Evolutionary conservation across 345 rosid genomes (phyloP).

Genomic region (Angophora floribunda): DNA sequence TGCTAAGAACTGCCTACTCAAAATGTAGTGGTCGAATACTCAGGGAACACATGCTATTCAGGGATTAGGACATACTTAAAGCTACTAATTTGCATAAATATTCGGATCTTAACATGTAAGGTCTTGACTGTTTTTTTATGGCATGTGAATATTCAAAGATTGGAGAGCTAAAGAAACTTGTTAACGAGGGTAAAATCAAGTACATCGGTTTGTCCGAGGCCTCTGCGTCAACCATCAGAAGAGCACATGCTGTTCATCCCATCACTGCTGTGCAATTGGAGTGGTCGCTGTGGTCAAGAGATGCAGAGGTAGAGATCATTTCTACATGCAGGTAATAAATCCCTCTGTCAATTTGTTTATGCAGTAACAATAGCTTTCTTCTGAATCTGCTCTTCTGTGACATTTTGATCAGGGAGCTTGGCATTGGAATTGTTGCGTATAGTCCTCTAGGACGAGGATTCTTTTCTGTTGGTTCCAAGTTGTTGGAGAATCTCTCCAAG

Average conservation of each 20-base stretch:
- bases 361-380: neutral
- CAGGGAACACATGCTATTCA: too few species aligned
- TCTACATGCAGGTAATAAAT: slow-evolving; percentile 15
- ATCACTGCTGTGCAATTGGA: slow-evolving; percentile 62
- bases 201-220: slow-evolving; percentile 68
- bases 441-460: slow-evolving; percentile 67
- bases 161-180: neutral
- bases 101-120: too few species aligned
- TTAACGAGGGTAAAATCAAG: slow-evolving; percentile 58
- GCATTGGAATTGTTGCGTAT: slow-evolving; percentile 64
- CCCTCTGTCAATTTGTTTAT: neutral
- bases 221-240: slow-evolving; percentile 66
- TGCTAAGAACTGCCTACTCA: too few species aligned
- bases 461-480: slow-evolving; percentile 47
- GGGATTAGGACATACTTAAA: too few species aligned
- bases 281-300: slow-evolving; percentile 85
- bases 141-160: neutral
- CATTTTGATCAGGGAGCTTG: slow-evolving; percentile 41
- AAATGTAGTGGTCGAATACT: too few species aligned
- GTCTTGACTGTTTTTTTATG: too few species aligned
- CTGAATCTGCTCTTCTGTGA: neutral
- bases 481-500: slow-evolving; percentile 26
- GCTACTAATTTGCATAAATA: too few species aligned
- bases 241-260: slow-evolving; percentile 7
- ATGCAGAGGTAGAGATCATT: slow-evolving; percentile 61